Base-by-base conservation (phyloP, 202 grass and related monocot genomes). In the Digitaria exilis region DNA sequence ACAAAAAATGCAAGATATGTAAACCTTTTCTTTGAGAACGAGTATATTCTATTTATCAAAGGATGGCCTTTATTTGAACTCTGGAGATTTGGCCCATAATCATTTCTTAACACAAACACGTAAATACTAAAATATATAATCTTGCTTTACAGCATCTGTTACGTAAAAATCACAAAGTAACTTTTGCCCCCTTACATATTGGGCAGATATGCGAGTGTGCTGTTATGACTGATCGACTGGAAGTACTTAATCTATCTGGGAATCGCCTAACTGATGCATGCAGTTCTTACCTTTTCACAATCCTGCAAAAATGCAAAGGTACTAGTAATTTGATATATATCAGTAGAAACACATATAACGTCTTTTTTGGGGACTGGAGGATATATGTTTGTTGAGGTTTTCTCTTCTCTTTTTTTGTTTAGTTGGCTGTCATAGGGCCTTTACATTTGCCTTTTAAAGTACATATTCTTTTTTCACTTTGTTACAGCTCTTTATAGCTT, bases 221-320 rank as follows among this genome's bases (percentile, higher is more conserved):
- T 80, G 78, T 98, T 69, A 79, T 98, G 72, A 90, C 65, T 66
- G 77, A 80, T 78, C 89, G 96, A 71, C 72, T 98, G 84, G 96
- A 98, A 96, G 89, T 94, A 69, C 93, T 98, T 90, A 96, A 96
- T 87, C 85, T 98, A 37, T 88, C 96, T 87, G 90, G 85, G 80
- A 98, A 98, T 76, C 96, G 96, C 51, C 96, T 98, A 65, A 98
- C 93, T 78, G 93, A 98, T 89, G 89, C 83, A 75, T 98, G 96
- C 55, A 95, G 96, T 87, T 98, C 96, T 84, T 98, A 98, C 66
- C 83, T 98, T 71, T 93, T 87, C 68, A 94, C 96, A 51, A 94
- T 98, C 54, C 59, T 98, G 76, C 76, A 92, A 44, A 95, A 93
- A 35, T 98, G 93, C 87, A 95, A 94, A 95, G 96, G 96, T 98